Evolutionary conservation across 2,329 filamentous ascomycete genomes (phyloP), one percentile per base, ranked within the genome.

Genomic region (Septoria petroselini): DNA sequence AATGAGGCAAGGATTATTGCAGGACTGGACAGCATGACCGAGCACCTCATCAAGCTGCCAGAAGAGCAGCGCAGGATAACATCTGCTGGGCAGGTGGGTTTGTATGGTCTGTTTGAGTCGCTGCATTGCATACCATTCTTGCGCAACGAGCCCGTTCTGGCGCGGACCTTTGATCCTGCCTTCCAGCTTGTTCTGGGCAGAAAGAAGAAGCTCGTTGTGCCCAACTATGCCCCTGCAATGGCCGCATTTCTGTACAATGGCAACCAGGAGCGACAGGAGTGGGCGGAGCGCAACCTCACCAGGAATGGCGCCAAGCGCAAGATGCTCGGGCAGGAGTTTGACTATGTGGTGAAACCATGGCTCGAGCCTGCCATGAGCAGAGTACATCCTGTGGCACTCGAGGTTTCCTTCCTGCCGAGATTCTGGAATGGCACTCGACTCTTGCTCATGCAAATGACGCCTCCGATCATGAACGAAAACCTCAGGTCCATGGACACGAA

Each of bases 71-170:
- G 81, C 31, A 73, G 70, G 17, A 71, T 81, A 29, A 67, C 69
- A 44, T 68, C 74, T 19, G 66, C 83, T 19, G 75, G 79, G 21
- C 71, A 78, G 1, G 73, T 80, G 21, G 82, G 88, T 5, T 79
- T 94, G 42, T 80, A 93, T 51, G 85, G 88, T 8, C 80, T 97
- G 23, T 95, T 94, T 62, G 91, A 97, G 67, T 85, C 86, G 0
- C 73, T 97, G 43, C 95, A 90, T 67, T 95, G 86, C 67, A 82
- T 90, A 58, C 78, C 85, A 1, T 89, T 94, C 65, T 75, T 96
- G 53, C 69, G 72, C 17, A 74, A 79, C 55, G 77, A 81, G 48
- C 68, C 71, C 14, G 68, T 77, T 15, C 67, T 85, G 17, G 65
- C 70, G 48, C 61, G 73, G 21, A 77, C 83, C 57, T 95, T 97